These are phyloP conservation scores for Alternaria angustiovoidea DNA, from an alignment of 2,329 filamentous ascomycete genomes.

Conservation along the genomic window DNA sequence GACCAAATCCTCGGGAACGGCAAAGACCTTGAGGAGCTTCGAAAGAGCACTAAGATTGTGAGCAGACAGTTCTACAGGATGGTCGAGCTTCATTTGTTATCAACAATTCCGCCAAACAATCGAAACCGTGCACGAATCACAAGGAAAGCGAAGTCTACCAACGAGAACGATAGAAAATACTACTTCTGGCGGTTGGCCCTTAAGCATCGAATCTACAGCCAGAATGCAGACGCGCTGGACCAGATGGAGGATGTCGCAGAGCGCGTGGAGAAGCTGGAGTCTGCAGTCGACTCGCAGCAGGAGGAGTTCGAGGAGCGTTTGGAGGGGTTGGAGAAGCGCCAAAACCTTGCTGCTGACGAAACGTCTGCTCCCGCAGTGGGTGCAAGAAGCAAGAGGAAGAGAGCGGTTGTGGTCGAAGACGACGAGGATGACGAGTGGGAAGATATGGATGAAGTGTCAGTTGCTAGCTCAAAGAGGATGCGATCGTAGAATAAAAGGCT, in stretches of 20 bases:
- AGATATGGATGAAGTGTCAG: slow-evolving; percentile 40
- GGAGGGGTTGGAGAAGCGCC: slow-evolving; percentile 54
- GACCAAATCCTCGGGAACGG: slow-evolving; percentile 65
- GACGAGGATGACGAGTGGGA: slow-evolving; percentile 52
- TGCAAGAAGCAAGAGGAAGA: slow-evolving; percentile 38
- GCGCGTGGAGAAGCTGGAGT: slow-evolving; percentile 74
- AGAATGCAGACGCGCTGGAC: slow-evolving; percentile 75
- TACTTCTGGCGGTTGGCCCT: slow-evolving; percentile 76
- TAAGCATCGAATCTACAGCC: slow-evolving; percentile 79
- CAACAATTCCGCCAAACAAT: slow-evolving; percentile 60
- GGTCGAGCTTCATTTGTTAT: slow-evolving; percentile 76
- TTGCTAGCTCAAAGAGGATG: slow-evolving; percentile 39
- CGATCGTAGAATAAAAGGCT: slow-evolving; percentile 23
- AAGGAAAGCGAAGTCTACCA: slow-evolving; percentile 57
- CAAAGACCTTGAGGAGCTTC: slow-evolving; percentile 64
- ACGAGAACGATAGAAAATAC: slow-evolving; percentile 68
- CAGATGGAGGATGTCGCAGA: slow-evolving; percentile 72
- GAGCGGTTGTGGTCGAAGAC: slow-evolving; percentile 46
- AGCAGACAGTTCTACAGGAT: slow-evolving; percentile 78
- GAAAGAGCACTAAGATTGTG: slow-evolving; percentile 72
- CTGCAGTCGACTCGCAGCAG: slow-evolving; percentile 72
- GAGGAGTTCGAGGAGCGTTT: slow-evolving; percentile 76
- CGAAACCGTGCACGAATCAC: slow-evolving; percentile 58
- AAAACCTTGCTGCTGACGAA: slow-evolving; percentile 29
- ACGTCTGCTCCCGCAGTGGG: slow-evolving; percentile 20